phyloP scores from a whole-genome alignment of 1,139 yeast genomes.

The Saccharomyces uvarum region DNA sequence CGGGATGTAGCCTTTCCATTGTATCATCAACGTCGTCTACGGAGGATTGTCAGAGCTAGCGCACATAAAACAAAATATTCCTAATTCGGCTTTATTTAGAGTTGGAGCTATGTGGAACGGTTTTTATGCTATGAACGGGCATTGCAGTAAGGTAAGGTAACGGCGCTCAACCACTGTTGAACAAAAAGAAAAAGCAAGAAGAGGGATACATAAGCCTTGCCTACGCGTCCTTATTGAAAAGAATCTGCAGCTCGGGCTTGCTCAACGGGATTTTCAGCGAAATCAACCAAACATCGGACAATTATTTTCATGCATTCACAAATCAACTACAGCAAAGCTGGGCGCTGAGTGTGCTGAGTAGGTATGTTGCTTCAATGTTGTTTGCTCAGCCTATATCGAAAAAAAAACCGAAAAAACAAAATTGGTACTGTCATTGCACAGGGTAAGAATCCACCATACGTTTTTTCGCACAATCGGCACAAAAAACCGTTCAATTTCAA shows the following conservation, averaged over 20 bases:
- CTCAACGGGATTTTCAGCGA: not conserved
- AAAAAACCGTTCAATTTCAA: not conserved
- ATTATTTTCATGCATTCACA: not conserved
- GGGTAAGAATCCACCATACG: not conserved
- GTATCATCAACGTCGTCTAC: not conserved
- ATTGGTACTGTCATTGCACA: not conserved
- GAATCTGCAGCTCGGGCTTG: not conserved
- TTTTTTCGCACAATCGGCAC: not conserved
- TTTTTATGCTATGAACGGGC: not conserved
- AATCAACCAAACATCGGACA: not conserved
- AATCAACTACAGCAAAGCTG: not conserved
- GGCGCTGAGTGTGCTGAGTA: not conserved
- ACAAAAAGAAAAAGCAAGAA: not conserved
- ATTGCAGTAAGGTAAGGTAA: not conserved
- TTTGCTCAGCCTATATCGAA: not conserved
- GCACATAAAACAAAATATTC: not conserved
- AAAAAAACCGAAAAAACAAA: not conserved
- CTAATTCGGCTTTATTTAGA: not conserved
- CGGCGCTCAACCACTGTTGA: not conserved
- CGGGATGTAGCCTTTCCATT: not conserved
- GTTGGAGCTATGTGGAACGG: not conserved
- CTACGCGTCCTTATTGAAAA: not conserved
- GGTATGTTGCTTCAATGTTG: not conserved
- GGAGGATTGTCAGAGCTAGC: not conserved
- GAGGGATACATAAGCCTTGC: not conserved